Conservation (phyloP, 129 eudicot genomes). For the Arctium lappa region DNA sequence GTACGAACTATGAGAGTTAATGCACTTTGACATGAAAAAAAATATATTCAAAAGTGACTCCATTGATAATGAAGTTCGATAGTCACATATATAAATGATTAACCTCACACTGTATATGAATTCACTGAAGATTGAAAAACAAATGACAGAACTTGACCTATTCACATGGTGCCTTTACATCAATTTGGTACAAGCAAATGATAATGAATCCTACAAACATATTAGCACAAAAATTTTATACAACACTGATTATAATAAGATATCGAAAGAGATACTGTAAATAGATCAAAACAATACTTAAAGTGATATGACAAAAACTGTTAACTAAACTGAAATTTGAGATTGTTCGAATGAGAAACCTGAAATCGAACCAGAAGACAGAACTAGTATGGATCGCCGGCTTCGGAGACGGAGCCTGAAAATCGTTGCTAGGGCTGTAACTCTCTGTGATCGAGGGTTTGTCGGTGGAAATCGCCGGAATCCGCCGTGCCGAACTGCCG, state of each 20-base stretch:
- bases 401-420: not conserved
- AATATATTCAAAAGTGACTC: not conserved
- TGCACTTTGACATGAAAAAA: not conserved
- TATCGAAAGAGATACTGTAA: not conserved
- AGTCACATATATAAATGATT: too few relatives aligned
- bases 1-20: too few relatives aligned
- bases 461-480: not conserved
- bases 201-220: not conserved
- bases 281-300: not conserved
- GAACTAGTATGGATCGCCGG: not conserved
- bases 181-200: not conserved
- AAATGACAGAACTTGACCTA: not conserved
- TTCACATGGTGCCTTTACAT: not conserved
- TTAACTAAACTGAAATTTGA: not conserved
- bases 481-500: not conserved
- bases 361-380: not conserved
- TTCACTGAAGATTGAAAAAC: not conserved
- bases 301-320: not conserved
- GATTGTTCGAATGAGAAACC: not conserved
- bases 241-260: not conserved
- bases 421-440: not conserved
- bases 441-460: not conserved
- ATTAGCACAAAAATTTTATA: not conserved
- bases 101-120: too few relatives aligned
- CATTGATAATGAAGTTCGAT: not conserved